Evolutionary conservation across 2,329 filamentous ascomycete species (phyloP), one percentile per base, ranked within the genome.

Genomic region (Zalaria obscura): DNA sequence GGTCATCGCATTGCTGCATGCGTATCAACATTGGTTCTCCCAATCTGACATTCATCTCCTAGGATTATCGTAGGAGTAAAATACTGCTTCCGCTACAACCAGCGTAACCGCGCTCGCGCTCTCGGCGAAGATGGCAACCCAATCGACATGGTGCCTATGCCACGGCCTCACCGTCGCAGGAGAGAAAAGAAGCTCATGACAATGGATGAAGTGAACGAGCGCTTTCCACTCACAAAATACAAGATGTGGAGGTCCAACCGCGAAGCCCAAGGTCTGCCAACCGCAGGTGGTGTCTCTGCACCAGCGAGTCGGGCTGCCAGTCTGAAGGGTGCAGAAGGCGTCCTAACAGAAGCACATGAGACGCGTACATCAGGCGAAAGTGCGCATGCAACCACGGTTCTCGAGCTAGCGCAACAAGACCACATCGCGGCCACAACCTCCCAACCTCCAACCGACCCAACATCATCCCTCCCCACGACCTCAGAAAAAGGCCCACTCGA

Each of bases 31-130:
- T 38, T 45, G 32, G 34, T 38, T 42, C 25, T 39, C 42, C 35
- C 25, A 27, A 10, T 28, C 42, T 42, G 27, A 35, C 28, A 11
- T 25, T 4, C 10, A 32, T 37, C 25, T 43, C 38, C 40, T 55
- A 98, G 91, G 91, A 98, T 98, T 55, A 98, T 98, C 53, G 91
- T 98, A 46, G 91, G 91, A 52, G 91, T 98, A 47, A 98, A 98
- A 67, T 98, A 98, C 63, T 98, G 91, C 66, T 98, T 98, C 65
- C 76, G 91, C 53, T 96, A 98, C 63, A 96, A 96, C 63, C 88
- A 91, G 52, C 81, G 91, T 45, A 93, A 93, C 57, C 81, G 91
- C 40, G 78, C 80, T 46, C 78, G 85, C 52, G 67, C 74, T 64
- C 67, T 83, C 49, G 83, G 87, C 53, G 83, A 88, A 50, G 83